Evolutionary conservation across 1,284 basidiomycete species (phyloP).

Genomic region (Hemileia vastatrix): DNA sequence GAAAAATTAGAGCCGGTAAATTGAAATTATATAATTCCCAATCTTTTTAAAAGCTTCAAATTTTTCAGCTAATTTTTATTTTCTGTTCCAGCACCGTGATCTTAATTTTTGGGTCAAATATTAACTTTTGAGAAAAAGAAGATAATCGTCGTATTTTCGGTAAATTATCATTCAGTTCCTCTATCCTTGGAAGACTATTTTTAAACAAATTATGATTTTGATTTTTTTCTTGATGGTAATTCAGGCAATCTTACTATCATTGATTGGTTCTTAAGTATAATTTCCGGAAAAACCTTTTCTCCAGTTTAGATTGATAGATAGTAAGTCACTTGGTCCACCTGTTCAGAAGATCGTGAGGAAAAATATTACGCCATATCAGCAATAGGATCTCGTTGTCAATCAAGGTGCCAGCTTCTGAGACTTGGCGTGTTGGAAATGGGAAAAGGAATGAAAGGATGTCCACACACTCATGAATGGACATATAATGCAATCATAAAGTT

Average conservation of each 20-base stretch:
- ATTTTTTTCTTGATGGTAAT: no score
- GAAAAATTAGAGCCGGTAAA: slow-evolving; percentile 20
- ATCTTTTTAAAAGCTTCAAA: no score
- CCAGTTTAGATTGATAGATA: slow-evolving; percentile 15
- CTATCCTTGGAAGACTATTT: not conserved
- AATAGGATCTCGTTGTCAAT: slow-evolving; percentile 11
- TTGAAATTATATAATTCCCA: no score
- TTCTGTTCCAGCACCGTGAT: slow-evolving; percentile 19
- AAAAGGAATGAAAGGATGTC: no score
- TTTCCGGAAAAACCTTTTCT: slow-evolving; percentile 21
- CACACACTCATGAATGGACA: no score
- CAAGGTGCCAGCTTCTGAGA: slow-evolving; percentile 19
- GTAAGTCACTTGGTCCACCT: slow-evolving; percentile 7
- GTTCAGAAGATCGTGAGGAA: slow-evolving; percentile 9
- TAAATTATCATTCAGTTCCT: not conserved
- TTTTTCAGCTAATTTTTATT: not conserved
- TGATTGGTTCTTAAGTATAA: slow-evolving; percentile 21
- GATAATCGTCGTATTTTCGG: slow-evolving; percentile 19
- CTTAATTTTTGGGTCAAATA: slow-evolving; percentile 3
- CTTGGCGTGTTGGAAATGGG: slow-evolving; percentile 10
- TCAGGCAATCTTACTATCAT: slow-evolving; percentile 18
- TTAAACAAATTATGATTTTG: not conserved
- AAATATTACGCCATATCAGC: slow-evolving; percentile 6
- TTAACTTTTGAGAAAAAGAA: slow-evolving; percentile 11
- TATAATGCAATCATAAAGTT: no score